A percentile compares a stretch with the other conserved stretches of the same genome.
Evolutionary conservation across 371 early-diverging fungal genomes (phyloP).

Genomic region (Lichtheimia ramosa): DNA sequence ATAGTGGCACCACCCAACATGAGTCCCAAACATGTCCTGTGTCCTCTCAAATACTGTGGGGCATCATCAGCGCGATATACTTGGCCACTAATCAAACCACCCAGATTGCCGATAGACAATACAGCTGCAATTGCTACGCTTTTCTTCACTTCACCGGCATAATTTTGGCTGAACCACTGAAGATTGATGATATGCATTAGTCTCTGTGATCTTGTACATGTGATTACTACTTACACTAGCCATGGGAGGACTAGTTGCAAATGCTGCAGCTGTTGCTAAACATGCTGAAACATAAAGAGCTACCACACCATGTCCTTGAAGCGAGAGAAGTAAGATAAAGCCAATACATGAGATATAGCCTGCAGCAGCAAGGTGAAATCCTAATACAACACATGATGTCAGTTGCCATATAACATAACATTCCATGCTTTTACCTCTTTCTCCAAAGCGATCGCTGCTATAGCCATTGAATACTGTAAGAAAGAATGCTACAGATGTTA

Average conservation of each 20-base stretch:
- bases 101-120: conserved; percentile 50
- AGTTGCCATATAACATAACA: not conserved
- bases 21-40: conserved; percentile 41
- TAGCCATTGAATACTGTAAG: conserved; percentile 54
- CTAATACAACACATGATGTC: conserved; percentile 57
- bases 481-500: conserved; percentile 32
- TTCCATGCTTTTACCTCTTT: conserved; percentile 41
- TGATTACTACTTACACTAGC: conserved; percentile 16
- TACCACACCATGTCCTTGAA: conserved; percentile 12
- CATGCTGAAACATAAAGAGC: conserved; percentile 51
- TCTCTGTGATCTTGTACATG: too few species aligned
- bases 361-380: conserved; percentile 61
- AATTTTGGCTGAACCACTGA: conserved; percentile 61
- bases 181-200: conserved; percentile 2
- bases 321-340: conserved; percentile 58
- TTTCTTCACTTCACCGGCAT: conserved; percentile 64
- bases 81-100: conserved; percentile 48
- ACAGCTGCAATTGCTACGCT: conserved; percentile 60
- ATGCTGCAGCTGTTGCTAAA: conserved; percentile 55
- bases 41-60: conserved; percentile 51
- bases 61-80: conserved; percentile 61
- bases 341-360: conserved; percentile 60
- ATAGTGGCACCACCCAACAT: conserved; percentile 39
- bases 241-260: conserved; percentile 58
- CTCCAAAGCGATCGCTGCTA: conserved; percentile 59